A percentile compares a stretch with the other conserved stretches of the same genome.
Conservation (phyloP, 257 asterid genomes). For the Solanum arcanum region DNA sequence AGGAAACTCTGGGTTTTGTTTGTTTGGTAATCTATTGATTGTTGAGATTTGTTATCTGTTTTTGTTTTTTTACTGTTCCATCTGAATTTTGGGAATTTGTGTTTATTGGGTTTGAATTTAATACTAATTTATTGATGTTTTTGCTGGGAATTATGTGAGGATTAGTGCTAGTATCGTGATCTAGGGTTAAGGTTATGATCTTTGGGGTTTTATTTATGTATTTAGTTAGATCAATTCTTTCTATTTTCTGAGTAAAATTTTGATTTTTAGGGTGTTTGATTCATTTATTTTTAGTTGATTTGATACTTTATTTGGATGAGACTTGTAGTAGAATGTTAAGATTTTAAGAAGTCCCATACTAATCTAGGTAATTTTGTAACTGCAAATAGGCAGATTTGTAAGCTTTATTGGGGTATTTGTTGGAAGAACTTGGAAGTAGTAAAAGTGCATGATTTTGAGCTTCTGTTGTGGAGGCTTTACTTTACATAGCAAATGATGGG, state of each 20-base stretch:
- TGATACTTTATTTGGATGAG: not conserved
- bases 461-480: not conserved
- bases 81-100: not conserved
- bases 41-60: not conserved
- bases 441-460: not conserved
- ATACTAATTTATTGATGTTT: not conserved
- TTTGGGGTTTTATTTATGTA: not conserved
- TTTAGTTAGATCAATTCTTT: not conserved
- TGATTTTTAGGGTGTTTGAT: not conserved
- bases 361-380: not conserved
- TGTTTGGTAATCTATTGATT: not conserved
- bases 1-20: not conserved
- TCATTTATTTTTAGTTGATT: not conserved
- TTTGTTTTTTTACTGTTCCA: not conserved
- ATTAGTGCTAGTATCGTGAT: conserved; percentile 3
- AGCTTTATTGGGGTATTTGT: not conserved
- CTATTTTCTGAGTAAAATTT: not conserved
- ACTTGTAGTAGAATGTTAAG: not conserved
- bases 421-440: not conserved
- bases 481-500: not conserved
- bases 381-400: not conserved
- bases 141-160: not conserved
- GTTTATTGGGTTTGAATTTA: not conserved
- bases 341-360: not conserved
- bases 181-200: conserved; percentile 7